Base-by-base conservation (phyloP, 1,284 basidiomycete genomes). In the Cutaneotrichosporon daszewskae region DNA sequence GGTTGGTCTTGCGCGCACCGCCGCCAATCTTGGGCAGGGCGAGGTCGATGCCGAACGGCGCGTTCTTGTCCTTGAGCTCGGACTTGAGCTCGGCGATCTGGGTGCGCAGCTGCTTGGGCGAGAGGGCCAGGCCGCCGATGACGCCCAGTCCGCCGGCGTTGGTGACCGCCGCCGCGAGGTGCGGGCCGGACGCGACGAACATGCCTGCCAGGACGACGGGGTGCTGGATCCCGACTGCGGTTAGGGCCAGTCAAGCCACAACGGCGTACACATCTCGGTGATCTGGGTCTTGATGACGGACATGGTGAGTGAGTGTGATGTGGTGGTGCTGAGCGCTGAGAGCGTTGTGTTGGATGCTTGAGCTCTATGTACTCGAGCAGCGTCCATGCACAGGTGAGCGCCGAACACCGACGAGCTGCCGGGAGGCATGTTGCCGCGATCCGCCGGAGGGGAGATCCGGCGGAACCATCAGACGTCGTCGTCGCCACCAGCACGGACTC, bases 61-160 rank as follows among this genome's bases (percentile, higher is more conserved):
- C 80, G 32, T 25, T 33, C 27, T 47, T 40, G 50, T 52, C 46
- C 18, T 77, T 75, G 23, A 91, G 72, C 58, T 77, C 74, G 22
- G 74, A 74, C 72, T 90, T 91, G 45, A 90, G 71, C 2, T 78
- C 79, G 47, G 76, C 75, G 49, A 91, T 90, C 79, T 87, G 67
- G 3, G 53, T 51, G 39, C 64, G 53, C 14, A 74, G 56, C 48
- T 69, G 66, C 46, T 69, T 66, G 23, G 72, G 72, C 3, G 58
- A 64, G 37, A 32, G 31, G 10, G 29, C 32, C 10, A 35, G 32
- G 40, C 40, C 33, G 26, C 33, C 40, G n/a, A n/a, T n/a, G n/a
- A n/a, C n/a, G n/a, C n/a, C n/a, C n/a, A n/a, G n/a, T n/a, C 88
- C 89, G 33, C 85, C 85, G 31, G 86, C 87, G 58, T 90, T 91